These are phyloP conservation scores for Pugionium cornutum DNA, from an alignment of 345 rosid species.

Conservation along the genomic window DNA sequence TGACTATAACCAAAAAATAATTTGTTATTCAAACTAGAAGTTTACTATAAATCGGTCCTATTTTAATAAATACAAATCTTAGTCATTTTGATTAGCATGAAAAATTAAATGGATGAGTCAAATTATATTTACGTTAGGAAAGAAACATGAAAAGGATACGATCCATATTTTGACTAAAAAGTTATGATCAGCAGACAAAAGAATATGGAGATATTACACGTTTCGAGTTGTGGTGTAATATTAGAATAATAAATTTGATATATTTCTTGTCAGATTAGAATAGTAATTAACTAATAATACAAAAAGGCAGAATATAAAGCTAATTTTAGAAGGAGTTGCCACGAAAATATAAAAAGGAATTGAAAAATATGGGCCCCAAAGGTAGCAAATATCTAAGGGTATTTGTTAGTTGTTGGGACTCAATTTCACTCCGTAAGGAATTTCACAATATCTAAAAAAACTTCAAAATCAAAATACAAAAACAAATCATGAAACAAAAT, in stretches of 20 bases:
- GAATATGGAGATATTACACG: conserved; percentile 37
- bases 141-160: conserved; percentile 33
- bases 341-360: neutral
- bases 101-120: neutral
- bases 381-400: conserved; percentile 65
- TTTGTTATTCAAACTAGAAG: no score
- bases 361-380: conserved; percentile 30
- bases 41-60: no score
- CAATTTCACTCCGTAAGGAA: conserved; percentile 40
- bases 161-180: conserved; percentile 30
- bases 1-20: no score
- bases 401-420: conserved; percentile 59
- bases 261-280: conserved; percentile 15
- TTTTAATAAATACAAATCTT: no score
- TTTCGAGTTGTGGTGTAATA: conserved; percentile 31
- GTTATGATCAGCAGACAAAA: conserved; percentile 25
- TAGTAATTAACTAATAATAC: conserved; percentile 17
- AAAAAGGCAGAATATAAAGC: neutral
- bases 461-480: no score
- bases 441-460: no score
- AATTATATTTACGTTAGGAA: neutral
- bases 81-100: neutral
- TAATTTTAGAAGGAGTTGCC: conserved; percentile 22
- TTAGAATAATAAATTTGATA: conserved; percentile 3
- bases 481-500: no score